These are phyloP conservation scores for Beauveria bassiana DNA, from an alignment of 2,329 filamentous ascomycete species.

Conservation along the genomic window DNA sequence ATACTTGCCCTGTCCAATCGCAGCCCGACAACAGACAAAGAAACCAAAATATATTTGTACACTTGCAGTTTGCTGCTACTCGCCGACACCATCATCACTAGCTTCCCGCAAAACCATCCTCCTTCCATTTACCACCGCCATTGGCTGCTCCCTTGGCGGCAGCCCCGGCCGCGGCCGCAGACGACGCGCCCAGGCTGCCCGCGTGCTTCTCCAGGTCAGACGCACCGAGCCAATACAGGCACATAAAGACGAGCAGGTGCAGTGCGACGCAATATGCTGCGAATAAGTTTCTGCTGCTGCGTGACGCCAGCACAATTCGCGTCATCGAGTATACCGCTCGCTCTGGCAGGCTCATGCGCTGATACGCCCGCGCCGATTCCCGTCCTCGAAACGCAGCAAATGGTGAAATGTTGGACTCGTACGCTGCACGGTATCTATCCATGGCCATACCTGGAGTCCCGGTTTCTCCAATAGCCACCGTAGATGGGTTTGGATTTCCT, in stretches of 20 bases:
- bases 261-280: conserved; percentile 84
- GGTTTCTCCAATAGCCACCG: conserved; percentile 52
- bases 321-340: conserved; percentile 85
- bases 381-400: conserved; percentile 94
- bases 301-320: conserved; percentile 79
- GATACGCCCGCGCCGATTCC: conserved; percentile 83
- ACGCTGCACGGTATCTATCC: conserved; percentile 83
- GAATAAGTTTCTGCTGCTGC: conserved; percentile 88
- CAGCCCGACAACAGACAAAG: background rate
- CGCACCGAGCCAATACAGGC: conserved; percentile 76
- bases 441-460: conserved; percentile 56
- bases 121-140: conserved; percentile 54
- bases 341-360: conserved; percentile 87
- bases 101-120: conserved; percentile 48
- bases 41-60: background rate
- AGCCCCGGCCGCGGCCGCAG: conserved; percentile 36
- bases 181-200: conserved; percentile 44
- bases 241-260: conserved; percentile 79
- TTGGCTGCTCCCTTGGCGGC: conserved; percentile 32
- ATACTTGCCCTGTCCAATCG: background rate
- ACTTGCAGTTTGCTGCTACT: background rate
- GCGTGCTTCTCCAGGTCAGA: conserved; percentile 56
- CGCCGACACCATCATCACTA: background rate
- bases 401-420: conserved; percentile 91
- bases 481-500: conserved; percentile 67